phyloP scores from a whole-genome alignment of 805 yeast species.

The Schwanniomyces polymorphus region DNA sequence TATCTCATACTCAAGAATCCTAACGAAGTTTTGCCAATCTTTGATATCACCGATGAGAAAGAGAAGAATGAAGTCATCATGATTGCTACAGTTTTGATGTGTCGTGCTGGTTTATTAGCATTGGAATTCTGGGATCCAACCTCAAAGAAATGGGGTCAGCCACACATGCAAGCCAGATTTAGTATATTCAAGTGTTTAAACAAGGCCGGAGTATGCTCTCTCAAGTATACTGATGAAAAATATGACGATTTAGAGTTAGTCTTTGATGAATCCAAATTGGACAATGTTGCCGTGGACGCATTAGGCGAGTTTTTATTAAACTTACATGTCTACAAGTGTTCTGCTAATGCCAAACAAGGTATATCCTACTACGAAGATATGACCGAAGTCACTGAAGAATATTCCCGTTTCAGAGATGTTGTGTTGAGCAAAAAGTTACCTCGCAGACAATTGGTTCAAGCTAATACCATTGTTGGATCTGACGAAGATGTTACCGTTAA shows the following conservation, averaged over 20 bases:
- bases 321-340: constrained; percentile 76
- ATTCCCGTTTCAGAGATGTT: constrained; percentile 63
- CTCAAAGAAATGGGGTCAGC: constrained; percentile 86
- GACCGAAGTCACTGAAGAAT: constrained; percentile 65
- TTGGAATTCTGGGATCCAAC: constrained; percentile 87
- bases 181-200: constrained; percentile 77
- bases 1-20: constrained; percentile 67
- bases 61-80: constrained; percentile 66
- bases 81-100: constrained; percentile 77
- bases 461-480: constrained; percentile 57
- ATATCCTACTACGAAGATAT: constrained; percentile 60
- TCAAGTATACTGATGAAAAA: constrained; percentile 47
- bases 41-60: constrained; percentile 58
- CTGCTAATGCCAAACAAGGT: constrained; percentile 72
- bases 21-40: constrained; percentile 62
- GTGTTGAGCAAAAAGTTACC: constrained; percentile 76
- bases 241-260: constrained; percentile 61
- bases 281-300: constrained; percentile 68
- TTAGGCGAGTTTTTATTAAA: constrained; percentile 69
- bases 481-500: constrained; percentile 51
- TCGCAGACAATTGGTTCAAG: constrained; percentile 81
- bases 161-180: constrained; percentile 92
- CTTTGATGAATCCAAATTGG: constrained; percentile 63
- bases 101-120: constrained; percentile 81
- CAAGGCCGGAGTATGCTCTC: constrained; percentile 62